Conservation (phyloP, 768 basidiomycete genomes). For the Mrakia gelida region DNA sequence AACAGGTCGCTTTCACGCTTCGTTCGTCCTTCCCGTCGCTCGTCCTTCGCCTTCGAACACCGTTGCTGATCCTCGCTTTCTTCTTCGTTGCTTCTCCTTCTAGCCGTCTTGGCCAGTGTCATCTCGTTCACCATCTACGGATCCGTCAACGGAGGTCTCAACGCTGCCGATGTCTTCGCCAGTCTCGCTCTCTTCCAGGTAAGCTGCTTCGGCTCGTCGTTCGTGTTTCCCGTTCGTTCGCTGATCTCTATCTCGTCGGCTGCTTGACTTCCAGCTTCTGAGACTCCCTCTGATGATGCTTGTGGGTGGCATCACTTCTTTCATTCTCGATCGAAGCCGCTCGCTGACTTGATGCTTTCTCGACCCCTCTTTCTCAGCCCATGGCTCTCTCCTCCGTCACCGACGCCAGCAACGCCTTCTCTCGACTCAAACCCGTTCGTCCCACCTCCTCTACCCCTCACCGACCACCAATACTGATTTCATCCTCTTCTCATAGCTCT, state of each 20-base stretch:
- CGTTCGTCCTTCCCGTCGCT: constrained; percentile 35
- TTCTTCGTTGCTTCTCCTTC: no score
- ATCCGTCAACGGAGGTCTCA: constrained; percentile 53
- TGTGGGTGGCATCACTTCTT: no score
- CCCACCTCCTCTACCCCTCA: not conserved
- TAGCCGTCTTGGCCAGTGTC: constrained; percentile 59
- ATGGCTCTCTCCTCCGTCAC: constrained; percentile 55
- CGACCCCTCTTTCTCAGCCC: constrained; percentile 27
- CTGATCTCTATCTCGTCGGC: not conserved
- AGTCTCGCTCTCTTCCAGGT: constrained; percentile 54
- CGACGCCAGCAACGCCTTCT: constrained; percentile 62
- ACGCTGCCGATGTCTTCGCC: constrained; percentile 65
- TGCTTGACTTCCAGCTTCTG: not conserved
- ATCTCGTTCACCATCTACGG: constrained; percentile 66
- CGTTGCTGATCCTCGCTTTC: no score
- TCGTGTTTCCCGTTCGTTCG: not conserved
- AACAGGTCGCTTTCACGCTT: constrained; percentile 28
- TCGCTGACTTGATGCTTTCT: no score
- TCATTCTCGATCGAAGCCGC: no score
- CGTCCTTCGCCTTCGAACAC: no score
- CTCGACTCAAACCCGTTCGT: constrained; percentile 50
- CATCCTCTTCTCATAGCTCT: constrained; percentile 35
- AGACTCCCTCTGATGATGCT: constrained; percentile 39
- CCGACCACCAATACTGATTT: not conserved
- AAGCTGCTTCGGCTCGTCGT: not conserved